Conservation (phyloP, 805 yeast genomes). For the Lachancea kluyveri region DNA sequence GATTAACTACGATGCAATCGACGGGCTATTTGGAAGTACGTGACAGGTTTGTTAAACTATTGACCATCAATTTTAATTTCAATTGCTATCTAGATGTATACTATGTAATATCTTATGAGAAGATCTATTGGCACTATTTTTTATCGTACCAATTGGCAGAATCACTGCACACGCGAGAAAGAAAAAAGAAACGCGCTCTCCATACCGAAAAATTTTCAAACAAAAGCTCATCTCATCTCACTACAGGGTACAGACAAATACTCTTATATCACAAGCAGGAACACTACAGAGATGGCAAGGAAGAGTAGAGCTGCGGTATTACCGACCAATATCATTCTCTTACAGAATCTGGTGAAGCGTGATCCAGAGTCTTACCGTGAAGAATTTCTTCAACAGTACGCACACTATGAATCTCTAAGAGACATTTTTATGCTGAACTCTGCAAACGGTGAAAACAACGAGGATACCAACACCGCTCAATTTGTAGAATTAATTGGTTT, state of each 20-base stretch:
- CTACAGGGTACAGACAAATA: slow-evolving; percentile 6
- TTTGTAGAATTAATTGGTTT: slow-evolving; percentile 85
- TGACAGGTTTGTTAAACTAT: not conserved
- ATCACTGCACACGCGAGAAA: not conserved
- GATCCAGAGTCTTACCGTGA: slow-evolving; percentile 94
- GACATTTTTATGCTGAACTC: slow-evolving; percentile 74
- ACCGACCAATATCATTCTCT: slow-evolving; percentile 84
- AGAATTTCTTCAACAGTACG: slow-evolving; percentile 86
- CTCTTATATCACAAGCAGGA: not conserved
- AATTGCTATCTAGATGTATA: too few species aligned
- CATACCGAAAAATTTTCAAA: slow-evolving; percentile 4
- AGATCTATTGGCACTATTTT: not conserved
- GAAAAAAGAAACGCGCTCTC: not conserved
- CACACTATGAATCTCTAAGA: slow-evolving; percentile 85
- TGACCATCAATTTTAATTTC: too few species aligned
- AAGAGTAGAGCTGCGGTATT: slow-evolving; percentile 86
- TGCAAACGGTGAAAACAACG: slow-evolving; percentile 23
- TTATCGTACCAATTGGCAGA: too few species aligned
- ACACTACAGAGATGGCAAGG: slow-evolving; percentile 59
- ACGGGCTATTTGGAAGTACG: slow-evolving; percentile 36
- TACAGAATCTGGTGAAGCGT: slow-evolving; percentile 88
- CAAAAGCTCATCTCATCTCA: slow-evolving; percentile 24
- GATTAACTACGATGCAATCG: slow-evolving; percentile 81
- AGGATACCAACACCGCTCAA: slow-evolving; percentile 33
- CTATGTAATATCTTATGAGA: not conserved